phyloP scores from a whole-genome alignment of 2,329 filamentous ascomycete species.

The Leptographium radiaticola region DNA sequence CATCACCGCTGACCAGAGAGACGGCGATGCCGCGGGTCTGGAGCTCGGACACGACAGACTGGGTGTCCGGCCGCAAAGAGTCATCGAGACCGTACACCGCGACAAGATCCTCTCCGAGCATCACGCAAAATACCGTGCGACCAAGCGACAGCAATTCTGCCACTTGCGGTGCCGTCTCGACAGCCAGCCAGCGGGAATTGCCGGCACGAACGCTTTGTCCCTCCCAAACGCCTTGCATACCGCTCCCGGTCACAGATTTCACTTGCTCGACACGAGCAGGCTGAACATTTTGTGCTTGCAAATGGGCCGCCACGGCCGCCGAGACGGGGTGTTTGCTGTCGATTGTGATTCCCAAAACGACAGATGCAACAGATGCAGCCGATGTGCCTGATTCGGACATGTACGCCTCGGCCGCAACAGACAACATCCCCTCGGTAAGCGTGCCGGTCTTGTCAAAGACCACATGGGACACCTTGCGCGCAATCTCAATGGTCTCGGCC shows the following conservation, averaged over 20 bases:
- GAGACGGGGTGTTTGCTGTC: slow-evolving; percentile 42
- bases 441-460: slow-evolving; percentile 77
- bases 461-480: slow-evolving; percentile 48
- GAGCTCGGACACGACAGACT: slow-evolving; percentile 20
- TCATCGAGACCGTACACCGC: slow-evolving; percentile 35
- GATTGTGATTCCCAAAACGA: slow-evolving; percentile 23
- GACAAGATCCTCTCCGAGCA: slow-evolving; percentile 19
- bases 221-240: slow-evolving; percentile 24
- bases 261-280: slow-evolving; percentile 16
- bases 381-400: not conserved
- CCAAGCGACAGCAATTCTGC: slow-evolving; percentile 17
- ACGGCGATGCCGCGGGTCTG: slow-evolving; percentile 26
- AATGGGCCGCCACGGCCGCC: slow-evolving; percentile 20
- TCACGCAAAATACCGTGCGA: slow-evolving; percentile 34
- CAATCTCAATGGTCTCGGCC: slow-evolving; percentile 48
- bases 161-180: slow-evolving; percentile 22
- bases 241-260: slow-evolving; percentile 30
- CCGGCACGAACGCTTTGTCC: slow-evolving; percentile 29
- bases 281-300: slow-evolving; percentile 13
- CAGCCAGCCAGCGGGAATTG: slow-evolving; percentile 34
- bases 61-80: slow-evolving; percentile 28
- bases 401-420: slow-evolving; percentile 23
- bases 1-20: slow-evolving; percentile 39
- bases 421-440: slow-evolving; percentile 46
- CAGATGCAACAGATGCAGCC: not conserved